Evolutionary conservation across 768 basidiomycete genomes (phyloP), one percentile per base, ranked within the genome.

Genomic region (Termitomyces sp.): DNA sequence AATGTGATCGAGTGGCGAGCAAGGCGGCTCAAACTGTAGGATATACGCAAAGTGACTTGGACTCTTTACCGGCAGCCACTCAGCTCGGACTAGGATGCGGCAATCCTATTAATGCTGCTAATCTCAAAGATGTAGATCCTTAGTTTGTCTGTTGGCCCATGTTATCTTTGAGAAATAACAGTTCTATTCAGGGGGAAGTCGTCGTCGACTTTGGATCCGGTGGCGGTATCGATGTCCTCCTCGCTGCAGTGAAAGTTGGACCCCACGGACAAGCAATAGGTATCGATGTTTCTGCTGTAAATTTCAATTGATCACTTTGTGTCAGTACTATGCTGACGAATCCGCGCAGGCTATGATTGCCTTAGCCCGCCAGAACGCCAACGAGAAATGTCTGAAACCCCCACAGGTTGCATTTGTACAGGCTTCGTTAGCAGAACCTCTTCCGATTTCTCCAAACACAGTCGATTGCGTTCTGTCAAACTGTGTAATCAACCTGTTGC

Each of bases 191-290:
- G 83, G 84, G 84, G 46, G 84, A 86, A 68, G 71, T 65, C 0
- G 77, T 84, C 4, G 64, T 86, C 1, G 81, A 86, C 64, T 72
- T 86, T 7, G 84, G 84, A 8, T 81, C 77, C 2, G 83, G 84
- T 1, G 81, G 76, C 2, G 84, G 84, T 0, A 70, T 82, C 12
- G 82, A 85, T 59, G 72, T 85, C 31, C 76, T 86, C 51, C 72
- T 83, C 10, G 79, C 83, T 0, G 82, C 81, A 2, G 54, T 65
- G 0, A 78, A 77, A 60, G 77, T 81, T 3, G 84, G 85, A 3
- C 67, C 73, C 0, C 68, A 59, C 0, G 84, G 85, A 2, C 73
- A 75, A 58, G 82, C 68, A 1, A 73, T 85, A n/a, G 83, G 84
- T 0, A 59, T 86, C 4, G 85, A 86, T 54, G 73, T 73, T 54